Base-by-base conservation (phyloP, 2,329 filamentous ascomycete species). In the Orbilia oligospora region DNA sequence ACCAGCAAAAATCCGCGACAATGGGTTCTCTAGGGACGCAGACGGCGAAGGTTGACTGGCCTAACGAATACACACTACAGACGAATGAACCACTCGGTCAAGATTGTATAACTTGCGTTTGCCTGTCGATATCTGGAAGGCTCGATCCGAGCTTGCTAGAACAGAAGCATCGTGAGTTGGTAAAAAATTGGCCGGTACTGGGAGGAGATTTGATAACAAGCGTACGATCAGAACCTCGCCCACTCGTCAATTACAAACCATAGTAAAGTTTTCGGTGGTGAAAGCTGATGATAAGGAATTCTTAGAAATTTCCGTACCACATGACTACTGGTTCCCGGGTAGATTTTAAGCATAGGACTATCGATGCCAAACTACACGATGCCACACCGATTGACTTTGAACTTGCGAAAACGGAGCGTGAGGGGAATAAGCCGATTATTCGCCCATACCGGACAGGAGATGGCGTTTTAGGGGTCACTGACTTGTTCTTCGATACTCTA, bases 81-180 rank as follows among this genome's bases (percentile, higher is more conserved):
- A 69, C 71, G 3, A 76, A 76, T 18, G 71, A 76, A n/a, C 65
- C 56, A 12, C 71, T 76, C 0, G 71, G 53, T 12, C 71, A 76
- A 14, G 71, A 76, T 20, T 76, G 71, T 33, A 20, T 76, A 24
- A 76, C 71, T 4, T 22, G 69, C 6, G 65, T 68, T 20, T 69
- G 71, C 41, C 38, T 76, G 3, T 63, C 55, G 1, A 41, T 76
- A 30, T 76, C 71, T 48, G 71, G 71, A 5, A 46, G 71, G 10
- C 30, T 76, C 8, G 55, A 76, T 16, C 33, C 63, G 12, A 22
- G 18, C 12, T 38, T 76, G 5, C 65, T 76, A 6, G 65, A 76
- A 36, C 30, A 69, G n/a, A 65, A 44, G 18, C 71, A 76, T 41
- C 53, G 33, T 16, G 65, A 76, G 16, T 38, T 76, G 20, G 64